Percentiles rank a stretch among this genome's conserved stretches.
These are phyloP conservation scores for Rauvolfia tetraphylla DNA, from an alignment of 257 asterid genomes.

Conservation along the genomic window DNA sequence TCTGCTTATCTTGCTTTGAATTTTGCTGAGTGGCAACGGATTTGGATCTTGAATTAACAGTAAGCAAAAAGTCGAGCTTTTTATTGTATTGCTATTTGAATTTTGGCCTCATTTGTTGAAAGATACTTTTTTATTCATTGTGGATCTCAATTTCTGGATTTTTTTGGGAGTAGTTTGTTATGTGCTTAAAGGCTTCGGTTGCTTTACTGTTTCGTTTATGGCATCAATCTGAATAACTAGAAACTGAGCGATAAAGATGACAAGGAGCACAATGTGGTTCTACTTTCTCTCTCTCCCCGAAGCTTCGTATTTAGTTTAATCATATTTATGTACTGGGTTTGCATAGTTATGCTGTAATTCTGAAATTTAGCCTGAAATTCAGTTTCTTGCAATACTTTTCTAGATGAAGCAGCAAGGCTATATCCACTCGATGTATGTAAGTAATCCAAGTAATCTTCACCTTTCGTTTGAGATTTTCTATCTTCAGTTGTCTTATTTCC, in stretches of 20 bases:
- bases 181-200: neutral
- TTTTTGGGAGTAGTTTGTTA: neutral
- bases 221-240: neutral
- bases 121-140: neutral
- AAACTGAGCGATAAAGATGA: neutral
- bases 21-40: constrained; percentile 6
- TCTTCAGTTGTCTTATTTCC: neutral
- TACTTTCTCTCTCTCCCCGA: neutral
- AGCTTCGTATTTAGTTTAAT: neutral
- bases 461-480: neutral
- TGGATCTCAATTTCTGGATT: constrained; percentile 7
- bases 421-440: neutral
- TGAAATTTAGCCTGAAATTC: neutral
- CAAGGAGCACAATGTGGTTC: neutral
- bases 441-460: neutral
- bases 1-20: constrained; percentile 7
- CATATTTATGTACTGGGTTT: neutral
- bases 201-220: constrained; percentile 1
- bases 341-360: neutral
- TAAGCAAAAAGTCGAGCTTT: constrained; percentile 16
- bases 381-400: neutral
- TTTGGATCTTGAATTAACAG: constrained; percentile 8
- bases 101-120: neutral
- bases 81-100: constrained; percentile 5
- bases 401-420: neutral